Evolutionary conservation across 2,329 filamentous ascomycete species (phyloP).

Genomic region (Neocatenulostroma microsporum): DNA sequence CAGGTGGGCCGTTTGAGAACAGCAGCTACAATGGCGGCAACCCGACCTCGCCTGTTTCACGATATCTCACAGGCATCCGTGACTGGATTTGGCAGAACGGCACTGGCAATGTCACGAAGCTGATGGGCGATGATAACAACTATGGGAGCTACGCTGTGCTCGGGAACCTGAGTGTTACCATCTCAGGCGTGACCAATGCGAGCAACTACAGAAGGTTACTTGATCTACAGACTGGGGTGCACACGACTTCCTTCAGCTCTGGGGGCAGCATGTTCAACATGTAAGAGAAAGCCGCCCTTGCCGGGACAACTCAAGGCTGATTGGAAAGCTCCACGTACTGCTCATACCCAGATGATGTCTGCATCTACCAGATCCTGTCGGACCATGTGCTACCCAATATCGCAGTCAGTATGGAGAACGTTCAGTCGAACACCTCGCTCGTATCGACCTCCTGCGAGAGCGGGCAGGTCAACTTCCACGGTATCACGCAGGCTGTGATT

Average conservation of each 20-base stretch:
- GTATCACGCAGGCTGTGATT: constrained; percentile 35
- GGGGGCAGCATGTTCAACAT: constrained; percentile 26
- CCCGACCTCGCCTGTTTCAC: constrained; percentile 27
- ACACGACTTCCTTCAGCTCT: constrained; percentile 24
- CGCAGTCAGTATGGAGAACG: constrained; percentile 38
- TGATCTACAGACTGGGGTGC: constrained; percentile 39
- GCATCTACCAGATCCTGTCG: constrained; percentile 32
- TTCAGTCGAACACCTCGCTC: constrained; percentile 22
- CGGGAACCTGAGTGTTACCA: constrained; percentile 39
- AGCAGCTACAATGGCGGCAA: constrained; percentile 43
- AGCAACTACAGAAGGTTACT: constrained; percentile 37
- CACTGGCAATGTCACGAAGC: constrained; percentile 36
- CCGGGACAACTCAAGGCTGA: too few species aligned
- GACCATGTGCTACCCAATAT: constrained; percentile 33
- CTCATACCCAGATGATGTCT: constrained; percentile 37
- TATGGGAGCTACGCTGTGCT: constrained; percentile 44
- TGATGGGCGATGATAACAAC: constrained; percentile 34
- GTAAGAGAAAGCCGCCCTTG: constrained; percentile 6
- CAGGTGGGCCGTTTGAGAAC: constrained; percentile 43
- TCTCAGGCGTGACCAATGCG: constrained; percentile 28
- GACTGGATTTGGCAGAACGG: constrained; percentile 43
- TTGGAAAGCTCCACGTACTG: constrained; percentile 41
- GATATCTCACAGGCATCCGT: constrained; percentile 37
- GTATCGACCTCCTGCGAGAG: constrained; percentile 10
- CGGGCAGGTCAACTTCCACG: constrained; percentile 27